Base-by-base conservation (phyloP, 2,329 filamentous ascomycete genomes). In the Rhynchosporium secalis region DNA sequence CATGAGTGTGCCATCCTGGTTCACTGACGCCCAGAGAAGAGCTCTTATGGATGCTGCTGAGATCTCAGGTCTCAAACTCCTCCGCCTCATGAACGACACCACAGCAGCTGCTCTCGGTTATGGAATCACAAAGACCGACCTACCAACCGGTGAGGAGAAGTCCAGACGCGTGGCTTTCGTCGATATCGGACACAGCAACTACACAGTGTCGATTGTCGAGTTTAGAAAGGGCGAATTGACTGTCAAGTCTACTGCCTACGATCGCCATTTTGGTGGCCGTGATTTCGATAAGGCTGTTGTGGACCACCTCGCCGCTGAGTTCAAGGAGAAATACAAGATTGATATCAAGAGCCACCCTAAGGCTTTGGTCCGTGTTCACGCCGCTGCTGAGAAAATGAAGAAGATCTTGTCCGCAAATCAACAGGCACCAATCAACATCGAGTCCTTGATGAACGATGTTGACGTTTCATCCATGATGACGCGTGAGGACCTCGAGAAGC, bases 361-460 rank as follows among this genome's bases (percentile, higher is more conserved):
- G 81, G 95, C 94, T 63, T 86, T 89, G 77, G 87, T 93, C 70
- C 92, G 95, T 76, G 91, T 96, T 71, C 84, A 90, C 47, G 87
- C 92, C 65, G 92, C 91, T 62, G 92, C 93, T 60, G 95, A 99
- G 84, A 97, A 96, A 85, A 81, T 96, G 75, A 99, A 99, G 88
- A 98, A 98, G 87, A 88, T 98, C 61, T 83, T 99, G 61, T 98
- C 94, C 41, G 95, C 95, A 75, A 98, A 98, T 81, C 90, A 93
- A 71, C 85, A 90, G 74, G 92, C 94, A 20, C 92, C 94, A 56
- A 79, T 99, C 77, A 98, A 93, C 83, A 96, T 99, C 73, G 95
- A 99, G 82, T 97, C 93, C 41, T 83, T 99, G 71, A 98, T 99
- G 93, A 96, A 98, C 78, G 95, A 99, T 76, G 82, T 96, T 65